Conservation (phyloP, 257 asterid species). For the Plantago major region DNA sequence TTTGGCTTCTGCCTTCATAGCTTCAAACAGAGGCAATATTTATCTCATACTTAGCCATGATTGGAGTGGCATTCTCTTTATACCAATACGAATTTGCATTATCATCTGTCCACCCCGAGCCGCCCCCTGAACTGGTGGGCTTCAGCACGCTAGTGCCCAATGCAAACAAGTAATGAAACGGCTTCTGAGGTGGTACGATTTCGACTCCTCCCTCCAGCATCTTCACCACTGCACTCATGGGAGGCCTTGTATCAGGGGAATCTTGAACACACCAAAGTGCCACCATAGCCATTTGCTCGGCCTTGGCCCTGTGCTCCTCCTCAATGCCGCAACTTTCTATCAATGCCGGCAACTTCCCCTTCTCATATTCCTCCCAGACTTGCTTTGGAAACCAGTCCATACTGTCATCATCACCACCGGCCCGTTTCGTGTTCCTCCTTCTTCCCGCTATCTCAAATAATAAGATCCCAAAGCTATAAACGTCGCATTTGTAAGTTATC, state of each 20-base stretch:
- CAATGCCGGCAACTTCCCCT: conserved; percentile 20
- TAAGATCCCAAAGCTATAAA: conserved; percentile 36
- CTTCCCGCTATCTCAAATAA: conserved; percentile 39
- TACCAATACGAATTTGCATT: conserved; percentile 29
- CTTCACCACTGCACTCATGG: conserved; percentile 40
- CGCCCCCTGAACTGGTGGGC: conserved; percentile 21
- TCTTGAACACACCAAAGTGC: conserved; percentile 43
- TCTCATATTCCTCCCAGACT: conserved; percentile 34
- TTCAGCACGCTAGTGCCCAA: conserved; percentile 20
- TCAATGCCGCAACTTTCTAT: conserved; percentile 22
- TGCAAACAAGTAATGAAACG: conserved; percentile 31
- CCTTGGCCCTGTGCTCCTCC: conserved; percentile 29
- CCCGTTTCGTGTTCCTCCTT: conserved; percentile 24
- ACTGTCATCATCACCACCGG: conserved; percentile 22
- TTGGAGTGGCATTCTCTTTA: conserved; percentile 30
- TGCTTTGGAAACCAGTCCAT: conserved; percentile 36
- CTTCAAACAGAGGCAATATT: conserved; percentile 18
- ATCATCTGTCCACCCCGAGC: conserved; percentile 21
- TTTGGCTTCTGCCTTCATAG: neutral
- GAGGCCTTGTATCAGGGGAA: conserved; percentile 27
- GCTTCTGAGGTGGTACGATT: conserved; percentile 37
- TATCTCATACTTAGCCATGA: conserved; percentile 33
- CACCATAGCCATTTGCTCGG: conserved; percentile 30
- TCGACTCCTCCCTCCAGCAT: conserved; percentile 43
- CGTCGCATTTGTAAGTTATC: conserved; percentile 34